Evolutionary conservation across 148 eudicot genomes (phyloP), one percentile per base, ranked within the genome.

Genomic region (Limonium bicolor): DNA sequence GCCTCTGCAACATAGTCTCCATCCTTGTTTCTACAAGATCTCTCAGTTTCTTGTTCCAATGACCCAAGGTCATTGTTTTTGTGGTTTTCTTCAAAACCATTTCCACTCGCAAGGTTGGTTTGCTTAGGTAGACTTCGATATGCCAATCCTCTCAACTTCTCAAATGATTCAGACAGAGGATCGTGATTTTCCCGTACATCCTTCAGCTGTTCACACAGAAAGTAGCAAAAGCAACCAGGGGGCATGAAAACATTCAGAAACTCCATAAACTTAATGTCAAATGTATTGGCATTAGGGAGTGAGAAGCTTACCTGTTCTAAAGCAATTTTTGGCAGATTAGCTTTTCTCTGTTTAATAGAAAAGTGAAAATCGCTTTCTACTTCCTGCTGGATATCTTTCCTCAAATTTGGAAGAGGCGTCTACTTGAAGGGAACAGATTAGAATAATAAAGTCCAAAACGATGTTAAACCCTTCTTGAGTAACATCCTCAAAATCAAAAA

Each of bases 241-340:
- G n/a, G 20, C 21, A 52, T n/a, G 42, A 50, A 4, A 41, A 24
- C 12, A 33, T 16, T 41, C 1, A 25, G 6, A 11, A 16, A 38
- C 27, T 27, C 25, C 21, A 14, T 8, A 2, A 27, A 40, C 27
- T 34, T 25, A 15, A 7, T 3, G 29, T 15, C 21, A n/a, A 42
- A 19, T 31, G 17, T 27, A 41, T 20, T 15, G 20, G n/a, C n/a
- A n/a, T n/a, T n/a, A n/a, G n/a, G n/a, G n/a, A n/a, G n/a, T n/a
- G n/a, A n/a, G n/a, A n/a, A n/a, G n/a, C 29, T 41, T 54, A 86
- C 94, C 82, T 73, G 50, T 49, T 64, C 66, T 40, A 87, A 59
- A 46, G 72, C 37, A 64, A 58, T 48, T 49, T 31, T 67, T 4
- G 76, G 62, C 43, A 72, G 61, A 49, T 22, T 46, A 35, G 72